These are phyloP conservation scores for Syzygium aqueum DNA, from an alignment of 345 rosid genomes.

Conservation along the genomic window DNA sequence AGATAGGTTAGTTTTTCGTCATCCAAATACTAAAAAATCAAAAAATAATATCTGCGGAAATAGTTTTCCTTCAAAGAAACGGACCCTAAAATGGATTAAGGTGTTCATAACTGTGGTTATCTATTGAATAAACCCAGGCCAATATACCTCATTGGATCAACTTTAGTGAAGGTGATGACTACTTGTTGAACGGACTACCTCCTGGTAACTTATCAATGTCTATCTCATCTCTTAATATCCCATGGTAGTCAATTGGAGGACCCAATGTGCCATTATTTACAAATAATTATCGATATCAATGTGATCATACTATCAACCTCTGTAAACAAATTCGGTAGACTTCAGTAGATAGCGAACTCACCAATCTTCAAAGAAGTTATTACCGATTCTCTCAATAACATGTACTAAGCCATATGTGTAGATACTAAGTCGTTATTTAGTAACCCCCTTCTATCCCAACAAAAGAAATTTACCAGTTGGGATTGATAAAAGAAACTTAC, in stretches of 20 bases:
- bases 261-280: neutral
- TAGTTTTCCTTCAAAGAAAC: neutral
- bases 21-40: neutral
- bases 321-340: neutral
- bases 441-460: accelerated
- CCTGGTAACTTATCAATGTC: neutral
- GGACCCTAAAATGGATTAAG: neutral
- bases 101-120: neutral
- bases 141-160: neutral
- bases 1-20: neutral
- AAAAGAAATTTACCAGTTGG: neutral
- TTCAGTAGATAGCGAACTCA: neutral
- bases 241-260: neutral
- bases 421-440: neutral
- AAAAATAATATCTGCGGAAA: too few relatives aligned
- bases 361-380: neutral
- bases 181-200: neutral
- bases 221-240: neutral
- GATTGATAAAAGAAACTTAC: neutral
- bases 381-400: neutral
- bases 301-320: neutral
- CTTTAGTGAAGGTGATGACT: neutral
- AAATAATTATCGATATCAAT: neutral
- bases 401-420: neutral
- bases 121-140: neutral